Evolutionary conservation across 768 basidiomycete genomes (phyloP), one percentile per base, ranked within the genome.

Genomic region (Hypholoma fasciculare): DNA sequence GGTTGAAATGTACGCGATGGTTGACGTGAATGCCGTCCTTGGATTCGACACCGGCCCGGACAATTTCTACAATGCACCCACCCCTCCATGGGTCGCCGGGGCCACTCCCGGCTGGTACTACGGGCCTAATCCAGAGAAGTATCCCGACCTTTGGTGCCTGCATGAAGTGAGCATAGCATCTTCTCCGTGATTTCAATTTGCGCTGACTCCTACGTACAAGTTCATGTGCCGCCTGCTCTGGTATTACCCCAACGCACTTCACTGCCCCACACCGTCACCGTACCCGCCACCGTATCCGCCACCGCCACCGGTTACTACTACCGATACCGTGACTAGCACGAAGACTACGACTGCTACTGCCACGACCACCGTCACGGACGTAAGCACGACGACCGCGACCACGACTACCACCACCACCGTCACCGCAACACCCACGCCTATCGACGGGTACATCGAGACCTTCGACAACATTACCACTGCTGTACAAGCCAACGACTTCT

Each of bases 71-170:
- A 72, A 72, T 30, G 69, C 75, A 11, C 75, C 75, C 0, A 61
- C 68, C 19, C 69, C 72, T 9, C 76, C 75, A 36, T 74, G 72
- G 73, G 30, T 65, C 44, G 2, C 20, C 11, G 70, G 66, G 7
- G 56, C 65, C 47, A 48, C 61, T 12, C 75, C 75, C 27, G 75
- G 76, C 23, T 77, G 76, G 76, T 76, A 77, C 64, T 74, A 70
- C 55, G 76, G 76, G 16, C 63, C 58, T 26, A 58, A 68, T 42
- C 69, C 69, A 6, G 54, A 61, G 16, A 47, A 61, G 7, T 63
- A 70, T 30, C 66, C 60, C 4, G 55, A 63, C 14, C 42, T 72
- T 9, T 64, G 66, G 23, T 70, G 69, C 17, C 60, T 71, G 27
- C 61, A 61, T 44, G 67, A 64, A 13, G 69, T 62, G 23, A 13